Base-by-base conservation (phyloP, 1,139 yeast species). In the Candida gigantensis region DNA sequence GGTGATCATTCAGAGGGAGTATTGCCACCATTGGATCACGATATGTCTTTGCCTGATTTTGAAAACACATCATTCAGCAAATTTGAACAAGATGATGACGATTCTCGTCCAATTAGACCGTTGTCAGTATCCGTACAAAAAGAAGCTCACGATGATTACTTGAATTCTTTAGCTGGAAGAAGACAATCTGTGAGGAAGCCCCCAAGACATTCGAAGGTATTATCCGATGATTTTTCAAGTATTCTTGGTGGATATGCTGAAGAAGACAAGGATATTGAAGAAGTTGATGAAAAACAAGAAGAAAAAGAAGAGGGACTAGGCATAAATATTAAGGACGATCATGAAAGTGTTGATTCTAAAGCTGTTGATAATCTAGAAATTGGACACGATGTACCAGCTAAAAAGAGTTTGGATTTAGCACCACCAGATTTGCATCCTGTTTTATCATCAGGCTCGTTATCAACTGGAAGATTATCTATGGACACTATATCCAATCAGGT, bases 361-460 rank as follows among this genome's bases (percentile, higher is more conserved):
- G 32, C 46, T n/a, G n/a, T n/a, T 12, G 32, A 28, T n/a, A 17
- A 20, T 14, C 19, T 32, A n/a, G 35, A 37, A 15, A 5, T 25
- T 7, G 31, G 43, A 15, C 24, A 25, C n/a, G 32, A 32, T 9
- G 24, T 32, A 16, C 14, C 33, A n/a, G 27, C 28, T 17, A 21
- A 28, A 11, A 30, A 14, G 12, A 34, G 28, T 21, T 15, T 28
- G 17, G 34, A 30, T 11, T 14, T 27, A 12, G 24, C 26, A 13
- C 40, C 42, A 19, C 35, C 36, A 3, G 60, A 54, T 1, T 40
- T 59, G 12, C 58, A 58, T 19, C 60, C 65, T 0, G 57, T 61
- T 2, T 49, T 41, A 2, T 65, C 74, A 0, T 45, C 61, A 1
- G 74, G 73, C 0, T 67, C 74, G 2, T 55, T 68, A 26, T 68